These are phyloP conservation scores for Globisporangium emineosum DNA, from an alignment of 352 stramenopile species.

Conservation along the genomic window DNA sequence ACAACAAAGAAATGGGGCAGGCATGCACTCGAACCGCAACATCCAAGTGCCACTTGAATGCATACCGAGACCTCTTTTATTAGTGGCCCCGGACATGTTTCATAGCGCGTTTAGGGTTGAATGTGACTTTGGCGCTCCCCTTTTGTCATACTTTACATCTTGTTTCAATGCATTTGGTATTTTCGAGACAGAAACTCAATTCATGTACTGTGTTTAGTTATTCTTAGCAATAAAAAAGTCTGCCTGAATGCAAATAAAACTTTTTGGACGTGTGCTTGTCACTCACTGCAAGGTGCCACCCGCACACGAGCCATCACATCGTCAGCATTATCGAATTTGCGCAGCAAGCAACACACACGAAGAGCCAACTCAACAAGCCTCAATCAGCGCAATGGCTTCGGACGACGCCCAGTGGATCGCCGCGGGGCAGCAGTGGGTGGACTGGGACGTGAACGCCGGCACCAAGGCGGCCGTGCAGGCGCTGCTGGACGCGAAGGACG, in stretches of 20 bases:
- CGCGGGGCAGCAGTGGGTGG: conserved; percentile 70
- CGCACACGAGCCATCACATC: no score
- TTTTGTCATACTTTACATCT: not conserved
- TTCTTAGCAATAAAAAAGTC: not conserved
- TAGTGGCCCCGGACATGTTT: not conserved
- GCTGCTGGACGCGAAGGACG: conserved; percentile 59
- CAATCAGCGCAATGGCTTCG: conserved; percentile 3
- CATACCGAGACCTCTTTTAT: not conserved
- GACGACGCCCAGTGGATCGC: conserved; percentile 46
- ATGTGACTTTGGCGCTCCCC: not conserved
- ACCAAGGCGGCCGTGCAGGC: conserved; percentile 66
- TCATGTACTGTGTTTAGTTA: not conserved
- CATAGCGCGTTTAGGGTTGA: conserved; percentile 1
- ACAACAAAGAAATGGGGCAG: no score
- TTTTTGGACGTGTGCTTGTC: not conserved
- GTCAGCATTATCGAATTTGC: conserved; percentile 4
- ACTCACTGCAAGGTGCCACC: conserved; percentile 4
- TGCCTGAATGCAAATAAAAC: not conserved
- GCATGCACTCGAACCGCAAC: no score
- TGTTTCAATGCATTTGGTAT: not conserved
- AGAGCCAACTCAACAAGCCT: not conserved
- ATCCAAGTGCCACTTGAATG: not conserved
- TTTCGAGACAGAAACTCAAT: not conserved
- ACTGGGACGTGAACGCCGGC: conserved; percentile 83
- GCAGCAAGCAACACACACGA: not conserved